Conservation (phyloP, 192 early-diverging fungal species). For the Cetraspora pellucida region DNA sequence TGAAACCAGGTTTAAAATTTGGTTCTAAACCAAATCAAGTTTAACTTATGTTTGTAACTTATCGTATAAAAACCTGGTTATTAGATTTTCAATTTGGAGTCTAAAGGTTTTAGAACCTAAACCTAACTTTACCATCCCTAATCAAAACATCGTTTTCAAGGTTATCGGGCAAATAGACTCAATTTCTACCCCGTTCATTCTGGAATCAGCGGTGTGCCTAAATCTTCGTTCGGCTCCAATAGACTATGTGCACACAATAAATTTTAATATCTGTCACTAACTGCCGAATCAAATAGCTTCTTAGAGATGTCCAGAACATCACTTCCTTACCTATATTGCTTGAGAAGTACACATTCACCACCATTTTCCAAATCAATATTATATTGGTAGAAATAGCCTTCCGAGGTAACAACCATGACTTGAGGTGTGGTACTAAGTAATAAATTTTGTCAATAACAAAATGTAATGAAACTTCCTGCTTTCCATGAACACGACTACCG, state of each 20-base stretch:
- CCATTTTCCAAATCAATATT: conserved; percentile 86
- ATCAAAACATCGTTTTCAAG: too few species aligned
- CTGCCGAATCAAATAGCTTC: background rate
- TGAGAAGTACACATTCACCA: conserved; percentile 83
- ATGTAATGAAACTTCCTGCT: too few species aligned
- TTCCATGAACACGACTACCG: too few species aligned
- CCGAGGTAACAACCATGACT: conserved; percentile 87
- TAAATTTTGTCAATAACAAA: background rate
- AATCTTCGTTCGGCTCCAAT: conserved; percentile 19
- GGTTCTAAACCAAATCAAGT: too few species aligned
- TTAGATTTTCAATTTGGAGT: too few species aligned
- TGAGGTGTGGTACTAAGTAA: conserved; percentile 65
- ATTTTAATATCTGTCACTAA: background rate
- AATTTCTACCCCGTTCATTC: background rate
- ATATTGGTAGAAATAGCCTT: conserved; percentile 92
- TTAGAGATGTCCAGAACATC: background rate
- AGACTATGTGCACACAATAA: background rate
- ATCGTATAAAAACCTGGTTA: too few species aligned
- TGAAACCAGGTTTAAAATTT: too few species aligned
- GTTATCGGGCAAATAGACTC: too few species aligned
- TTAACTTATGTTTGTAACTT: too few species aligned
- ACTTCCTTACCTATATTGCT: conserved; percentile 66
- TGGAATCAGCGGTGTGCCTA: background rate
- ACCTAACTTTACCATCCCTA: too few species aligned
- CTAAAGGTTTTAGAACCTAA: too few species aligned